Conservation (phyloP, 768 basidiomycete genomes). For the Pilatotrama ljubarskyi region DNA sequence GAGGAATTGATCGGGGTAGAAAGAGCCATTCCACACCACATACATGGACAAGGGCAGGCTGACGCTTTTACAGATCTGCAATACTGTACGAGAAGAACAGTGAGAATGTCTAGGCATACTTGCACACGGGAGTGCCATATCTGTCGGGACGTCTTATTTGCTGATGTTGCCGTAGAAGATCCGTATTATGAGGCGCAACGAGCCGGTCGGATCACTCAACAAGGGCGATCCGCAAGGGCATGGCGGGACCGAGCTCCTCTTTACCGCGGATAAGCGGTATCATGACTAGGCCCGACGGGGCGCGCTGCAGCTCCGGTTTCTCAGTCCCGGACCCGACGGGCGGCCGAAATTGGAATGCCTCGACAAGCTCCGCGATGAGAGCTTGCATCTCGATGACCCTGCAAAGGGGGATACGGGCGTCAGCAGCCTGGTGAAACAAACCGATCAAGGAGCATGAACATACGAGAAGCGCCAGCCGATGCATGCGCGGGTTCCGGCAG, state of each 20-base stretch:
- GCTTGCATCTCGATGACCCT: slow-evolving; percentile 35
- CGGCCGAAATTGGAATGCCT: slow-evolving; percentile 34
- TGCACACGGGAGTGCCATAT: too few relatives aligned
- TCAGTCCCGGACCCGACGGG: slow-evolving; percentile 19
- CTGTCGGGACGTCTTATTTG: too few relatives aligned
- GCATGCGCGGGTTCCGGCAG: slow-evolving; percentile 16
- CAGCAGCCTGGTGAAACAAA: not conserved
- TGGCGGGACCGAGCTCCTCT: slow-evolving; percentile 26
- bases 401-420: not conserved
- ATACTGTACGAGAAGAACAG: too few relatives aligned
- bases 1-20: too few relatives aligned
- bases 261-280: slow-evolving; percentile 33
- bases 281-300: slow-evolving; percentile 31
- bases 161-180: too few relatives aligned
- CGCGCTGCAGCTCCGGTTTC: slow-evolving; percentile 29
- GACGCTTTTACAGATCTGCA: too few relatives aligned
- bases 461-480: slow-evolving; percentile 24
- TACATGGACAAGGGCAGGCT: too few relatives aligned
- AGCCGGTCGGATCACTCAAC: too few relatives aligned
- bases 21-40: too few relatives aligned
- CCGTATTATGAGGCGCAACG: too few relatives aligned
- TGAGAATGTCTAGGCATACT: too few relatives aligned
- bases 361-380: slow-evolving; percentile 33
- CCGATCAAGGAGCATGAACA: not conserved
- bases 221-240: slow-evolving; percentile 33